Evolutionary conservation across 306 rosid genomes (phyloP), one percentile per base, ranked within the genome.

Genomic region (Mimosa bimucronata): DNA sequence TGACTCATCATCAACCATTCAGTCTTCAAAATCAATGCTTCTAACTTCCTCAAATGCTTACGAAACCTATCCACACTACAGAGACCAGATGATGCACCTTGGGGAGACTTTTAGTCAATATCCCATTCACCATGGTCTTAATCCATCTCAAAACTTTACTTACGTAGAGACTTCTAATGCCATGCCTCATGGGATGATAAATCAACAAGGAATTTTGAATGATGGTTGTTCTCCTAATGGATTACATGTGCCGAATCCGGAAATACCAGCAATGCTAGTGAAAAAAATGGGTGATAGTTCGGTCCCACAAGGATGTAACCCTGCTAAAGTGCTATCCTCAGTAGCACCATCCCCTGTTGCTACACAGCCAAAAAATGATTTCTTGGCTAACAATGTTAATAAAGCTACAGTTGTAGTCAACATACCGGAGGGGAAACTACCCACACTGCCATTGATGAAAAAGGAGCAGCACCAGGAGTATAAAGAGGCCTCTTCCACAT

Each of bases 31-130:
- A 65, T 69, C 88, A 31, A 60, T 83, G 23, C 79, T 80, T 48
- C 88, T 78, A n/a, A 85, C 76, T 64, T 78, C 87, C 72, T 80
- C 88, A 19, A 77, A 66, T 83, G 84, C 84, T 79, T 74, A 64
- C 66, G 91, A 87, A 75, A n/a, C 74, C 44, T 46, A 81, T 77
- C 76, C 85, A 67, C 81, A 71, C 77, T 79, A 60, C 62, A 79
- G 65, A 71, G 88, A 85, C 23, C 87, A 83, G 31, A 65, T 81
- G 83, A 85, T 75, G 79, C 73, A 76, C 61, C 71, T 40, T 53
- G 87, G 81, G 73, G 90, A 87, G 79, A 46, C 79, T 82, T 68
- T 76, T 82, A 66, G 82, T 75, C 85, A 70, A 58, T 64, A 83
- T 75, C 84, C 83, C 16, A 55, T 81, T 44, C 88, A 78, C 76